phyloP scores from a whole-genome alignment of 2,329 filamentous ascomycete genomes.

The Trichoderma sp. region DNA sequence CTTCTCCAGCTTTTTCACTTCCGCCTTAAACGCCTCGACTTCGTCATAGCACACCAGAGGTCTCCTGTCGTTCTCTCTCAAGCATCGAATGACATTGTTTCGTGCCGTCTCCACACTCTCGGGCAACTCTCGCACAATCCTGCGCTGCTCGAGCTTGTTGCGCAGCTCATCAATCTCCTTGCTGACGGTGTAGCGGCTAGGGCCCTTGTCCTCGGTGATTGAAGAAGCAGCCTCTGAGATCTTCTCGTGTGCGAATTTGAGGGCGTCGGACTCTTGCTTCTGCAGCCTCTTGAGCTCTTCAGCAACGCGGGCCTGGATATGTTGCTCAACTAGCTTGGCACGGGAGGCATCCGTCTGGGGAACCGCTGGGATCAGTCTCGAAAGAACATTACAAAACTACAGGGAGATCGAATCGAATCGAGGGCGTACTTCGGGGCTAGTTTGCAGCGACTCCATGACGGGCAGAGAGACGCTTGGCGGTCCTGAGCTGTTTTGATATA shows the following conservation, averaged over 20 bases:
- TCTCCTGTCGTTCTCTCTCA: slow-evolving; percentile 79
- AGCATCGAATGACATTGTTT: slow-evolving; percentile 72
- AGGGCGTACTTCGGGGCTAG: slow-evolving; percentile 72
- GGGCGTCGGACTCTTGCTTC: slow-evolving; percentile 65
- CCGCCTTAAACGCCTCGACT: slow-evolving; percentile 84
- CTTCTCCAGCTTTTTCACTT: slow-evolving; percentile 83
- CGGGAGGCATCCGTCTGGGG: slow-evolving; percentile 82
- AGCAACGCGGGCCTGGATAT: slow-evolving; percentile 83
- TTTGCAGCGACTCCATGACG: slow-evolving; percentile 78
- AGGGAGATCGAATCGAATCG: neutral
- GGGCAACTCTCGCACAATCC: slow-evolving; percentile 66
- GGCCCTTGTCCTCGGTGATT: slow-evolving; percentile 40
- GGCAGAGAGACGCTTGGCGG: slow-evolving; percentile 68
- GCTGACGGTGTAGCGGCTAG: slow-evolving; percentile 50
- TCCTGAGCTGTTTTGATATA: slow-evolving; percentile 37
- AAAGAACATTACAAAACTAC: neutral
- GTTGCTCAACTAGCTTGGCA: slow-evolving; percentile 76
- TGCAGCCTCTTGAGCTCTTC: slow-evolving; percentile 80
- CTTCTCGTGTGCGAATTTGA: slow-evolving; percentile 67
- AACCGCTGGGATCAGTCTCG: slow-evolving; percentile 6
- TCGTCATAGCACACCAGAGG: slow-evolving; percentile 94
- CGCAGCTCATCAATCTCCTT: slow-evolving; percentile 60
- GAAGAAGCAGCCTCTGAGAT: slow-evolving; percentile 61
- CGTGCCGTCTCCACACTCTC: slow-evolving; percentile 72
- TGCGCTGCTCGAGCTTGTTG: slow-evolving; percentile 59